These are phyloP conservation scores for Aspergillus heteromorphus DNA, from an alignment of 495 filamentous ascomycete species.

Conservation along the genomic window DNA sequence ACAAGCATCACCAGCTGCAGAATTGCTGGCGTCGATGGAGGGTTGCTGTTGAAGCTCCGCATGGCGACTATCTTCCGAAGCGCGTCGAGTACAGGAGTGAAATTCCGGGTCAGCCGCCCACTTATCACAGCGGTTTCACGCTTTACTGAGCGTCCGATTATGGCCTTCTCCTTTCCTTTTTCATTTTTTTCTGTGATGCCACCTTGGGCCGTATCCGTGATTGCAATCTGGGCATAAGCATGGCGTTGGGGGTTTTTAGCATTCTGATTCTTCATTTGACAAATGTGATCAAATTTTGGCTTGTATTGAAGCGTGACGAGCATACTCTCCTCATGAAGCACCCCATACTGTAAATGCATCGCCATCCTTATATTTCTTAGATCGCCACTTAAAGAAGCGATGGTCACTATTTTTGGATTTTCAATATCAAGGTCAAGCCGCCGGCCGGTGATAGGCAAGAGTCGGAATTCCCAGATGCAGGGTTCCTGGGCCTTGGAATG, in stretches of 20 bases:
- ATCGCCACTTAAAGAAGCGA: background rate
- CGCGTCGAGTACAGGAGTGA: slow-evolving; percentile 19
- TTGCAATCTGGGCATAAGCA: background rate
- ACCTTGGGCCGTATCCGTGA: slow-evolving; percentile 1
- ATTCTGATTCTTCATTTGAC: background rate
- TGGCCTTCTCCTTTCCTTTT: background rate
- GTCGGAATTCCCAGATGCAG: slow-evolving; percentile 22
- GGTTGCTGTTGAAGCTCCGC: slow-evolving; percentile 21
- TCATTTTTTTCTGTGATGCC: background rate
- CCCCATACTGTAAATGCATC: background rate
- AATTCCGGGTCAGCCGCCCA: slow-evolving; percentile 18
- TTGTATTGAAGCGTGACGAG: background rate
- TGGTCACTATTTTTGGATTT: background rate
- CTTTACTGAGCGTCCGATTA: slow-evolving; percentile 8
- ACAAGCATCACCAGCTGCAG: slow-evolving; percentile 12
- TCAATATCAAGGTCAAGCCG: slow-evolving; percentile 9
- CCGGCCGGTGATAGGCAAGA: slow-evolving; percentile 18
- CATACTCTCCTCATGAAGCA: background rate
- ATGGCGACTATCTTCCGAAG: slow-evolving; percentile 19
- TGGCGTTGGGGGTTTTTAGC: background rate
- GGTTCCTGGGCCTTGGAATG: slow-evolving; percentile 5
- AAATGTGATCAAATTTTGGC: too few relatives aligned
- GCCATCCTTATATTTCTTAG: background rate
- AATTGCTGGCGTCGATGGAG: slow-evolving; percentile 26
- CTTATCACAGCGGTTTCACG: slow-evolving; percentile 22